A percentile compares a stretch with the other conserved stretches of the same genome.
These are phyloP conservation scores for Lolium perenne DNA, from an alignment of 176 grass and related monocot species.

Conservation along the genomic window DNA sequence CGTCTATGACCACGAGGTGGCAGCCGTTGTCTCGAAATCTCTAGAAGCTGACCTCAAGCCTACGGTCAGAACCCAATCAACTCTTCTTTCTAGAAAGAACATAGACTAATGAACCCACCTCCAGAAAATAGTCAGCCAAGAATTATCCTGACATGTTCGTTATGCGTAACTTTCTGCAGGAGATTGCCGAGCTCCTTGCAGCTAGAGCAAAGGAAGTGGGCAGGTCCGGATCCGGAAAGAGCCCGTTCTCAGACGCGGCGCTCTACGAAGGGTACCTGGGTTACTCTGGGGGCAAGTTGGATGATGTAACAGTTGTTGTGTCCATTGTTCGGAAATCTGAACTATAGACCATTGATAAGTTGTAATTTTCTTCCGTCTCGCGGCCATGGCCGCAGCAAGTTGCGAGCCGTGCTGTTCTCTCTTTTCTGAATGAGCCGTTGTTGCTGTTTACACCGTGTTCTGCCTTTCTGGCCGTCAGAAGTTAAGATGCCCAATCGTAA, in stretches of 20 bases:
- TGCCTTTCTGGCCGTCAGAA: neutral
- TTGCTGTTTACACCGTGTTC: neutral
- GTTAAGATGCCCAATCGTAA: neutral
- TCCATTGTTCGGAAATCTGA: conserved; percentile 80
- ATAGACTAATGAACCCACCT: neutral
- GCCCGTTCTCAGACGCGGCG: conserved; percentile 87
- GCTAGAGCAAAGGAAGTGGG: conserved; percentile 78
- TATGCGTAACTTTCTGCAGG: conserved; percentile 44
- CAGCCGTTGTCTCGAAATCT: conserved; percentile 72
- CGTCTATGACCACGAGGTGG: conserved; percentile 79
- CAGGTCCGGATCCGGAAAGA: conserved; percentile 55
- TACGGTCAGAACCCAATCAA: conserved; percentile 43
- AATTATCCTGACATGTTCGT: conserved; percentile 14
- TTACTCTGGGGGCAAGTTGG: conserved; percentile 89
- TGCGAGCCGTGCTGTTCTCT: neutral
- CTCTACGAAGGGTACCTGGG: conserved; percentile 65
- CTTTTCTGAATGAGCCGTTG: neutral
- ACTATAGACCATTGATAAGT: conserved; percentile 32
- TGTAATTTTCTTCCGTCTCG: neutral
- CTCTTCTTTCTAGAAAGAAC: neutral
- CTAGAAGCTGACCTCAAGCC: conserved; percentile 58
- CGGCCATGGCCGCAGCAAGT: neutral
- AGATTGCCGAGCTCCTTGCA: conserved; percentile 65
- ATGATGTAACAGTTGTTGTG: conserved; percentile 87
- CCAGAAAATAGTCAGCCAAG: neutral